Percentiles rank a stretch among this genome's conserved stretches.
Evolutionary conservation across 257 asterid genomes (phyloP).

Genomic region (Thymus quinquecostatus): DNA sequence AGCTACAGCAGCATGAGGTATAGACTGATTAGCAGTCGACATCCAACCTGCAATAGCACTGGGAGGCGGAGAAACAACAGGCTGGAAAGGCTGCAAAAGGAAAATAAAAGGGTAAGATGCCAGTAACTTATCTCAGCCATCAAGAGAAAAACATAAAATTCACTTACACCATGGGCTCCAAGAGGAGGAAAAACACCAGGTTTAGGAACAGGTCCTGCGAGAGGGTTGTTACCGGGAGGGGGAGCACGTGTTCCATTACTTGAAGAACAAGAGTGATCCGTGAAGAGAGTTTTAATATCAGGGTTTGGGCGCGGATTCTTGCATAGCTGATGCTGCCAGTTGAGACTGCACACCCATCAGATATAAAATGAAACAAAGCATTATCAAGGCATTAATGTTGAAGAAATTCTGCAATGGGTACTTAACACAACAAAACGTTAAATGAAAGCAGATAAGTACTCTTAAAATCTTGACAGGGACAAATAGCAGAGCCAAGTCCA

Average conservation of each 20-base stretch:
- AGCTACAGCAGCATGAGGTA: slow-evolving; percentile 60
- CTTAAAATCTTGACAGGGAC: slow-evolving; percentile 5
- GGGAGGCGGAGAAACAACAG: slow-evolving; percentile 72
- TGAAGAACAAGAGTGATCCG: slow-evolving; percentile 85
- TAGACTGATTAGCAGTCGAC: slow-evolving; percentile 71
- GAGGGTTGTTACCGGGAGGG: slow-evolving; percentile 72
- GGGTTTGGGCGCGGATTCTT: slow-evolving; percentile 98
- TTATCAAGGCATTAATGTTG: slow-evolving; percentile 18
- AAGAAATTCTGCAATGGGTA: slow-evolving; percentile 1
- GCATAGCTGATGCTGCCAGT: slow-evolving; percentile 99
- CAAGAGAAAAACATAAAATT: slow-evolving; percentile 16
- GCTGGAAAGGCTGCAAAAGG: slow-evolving; percentile 52
- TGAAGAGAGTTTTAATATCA: slow-evolving; percentile 92
- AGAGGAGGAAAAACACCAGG: slow-evolving; percentile 78
- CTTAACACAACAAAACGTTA: neutral
- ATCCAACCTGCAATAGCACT: slow-evolving; percentile 97
- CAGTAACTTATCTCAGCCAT: slow-evolving; percentile 19
- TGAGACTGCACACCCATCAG: slow-evolving; percentile 67
- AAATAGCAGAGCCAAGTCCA: slow-evolving; percentile 20
- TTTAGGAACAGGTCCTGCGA: slow-evolving; percentile 75
- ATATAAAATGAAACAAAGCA: slow-evolving; percentile 27
- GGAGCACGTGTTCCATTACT: slow-evolving; percentile 84
- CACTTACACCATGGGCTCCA: slow-evolving; percentile 89
- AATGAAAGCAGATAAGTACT: neutral
- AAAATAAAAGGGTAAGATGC: slow-evolving; percentile 17